These are phyloP conservation scores for Beauveria sp. DNA, from an alignment of 2,329 filamentous ascomycete genomes.

Conservation along the genomic window DNA sequence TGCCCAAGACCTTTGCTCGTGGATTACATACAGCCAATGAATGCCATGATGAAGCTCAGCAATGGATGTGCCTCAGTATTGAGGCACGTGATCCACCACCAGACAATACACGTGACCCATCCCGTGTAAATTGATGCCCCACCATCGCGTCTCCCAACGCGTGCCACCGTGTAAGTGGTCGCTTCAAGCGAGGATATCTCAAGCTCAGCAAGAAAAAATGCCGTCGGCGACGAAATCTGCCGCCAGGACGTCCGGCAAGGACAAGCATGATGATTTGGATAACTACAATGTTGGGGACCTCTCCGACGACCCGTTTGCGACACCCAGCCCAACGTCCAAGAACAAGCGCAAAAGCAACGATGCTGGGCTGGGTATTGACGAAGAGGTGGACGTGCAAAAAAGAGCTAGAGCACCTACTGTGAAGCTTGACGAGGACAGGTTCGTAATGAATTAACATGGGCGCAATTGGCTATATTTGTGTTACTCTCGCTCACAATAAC, in stretches of 20 bases:
- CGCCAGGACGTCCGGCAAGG: not conserved
- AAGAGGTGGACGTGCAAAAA: constrained; percentile 77
- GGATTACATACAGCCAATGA: constrained; percentile 14
- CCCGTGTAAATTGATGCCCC: constrained; percentile 11
- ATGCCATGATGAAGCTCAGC: constrained; percentile 17
- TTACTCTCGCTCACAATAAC: not conserved
- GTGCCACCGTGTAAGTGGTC: constrained; percentile 14
- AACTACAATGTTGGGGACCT: constrained; percentile 63
- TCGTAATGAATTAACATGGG: constrained; percentile 4
- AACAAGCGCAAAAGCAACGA: constrained; percentile 44
- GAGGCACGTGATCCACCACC: constrained; percentile 22
- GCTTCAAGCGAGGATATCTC: not conserved
- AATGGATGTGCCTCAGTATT: constrained; percentile 23
- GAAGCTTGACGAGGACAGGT: constrained; percentile 81
- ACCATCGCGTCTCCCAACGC: constrained; percentile 17
- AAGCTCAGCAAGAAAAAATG: constrained; percentile 14
- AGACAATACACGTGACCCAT: constrained; percentile 8
- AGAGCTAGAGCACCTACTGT: constrained; percentile 63
- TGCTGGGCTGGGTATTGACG: constrained; percentile 67
- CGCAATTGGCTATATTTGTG: not conserved
- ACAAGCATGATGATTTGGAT: constrained; percentile 57
- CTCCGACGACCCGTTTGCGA: constrained; percentile 39
- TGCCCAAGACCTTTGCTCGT: constrained; percentile 19
- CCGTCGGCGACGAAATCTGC: constrained; percentile 13
- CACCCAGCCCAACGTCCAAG: constrained; percentile 33